Evolutionary conservation across 2,329 filamentous ascomycete species (phyloP).

Genomic region (Lachnellula subtilissima): DNA sequence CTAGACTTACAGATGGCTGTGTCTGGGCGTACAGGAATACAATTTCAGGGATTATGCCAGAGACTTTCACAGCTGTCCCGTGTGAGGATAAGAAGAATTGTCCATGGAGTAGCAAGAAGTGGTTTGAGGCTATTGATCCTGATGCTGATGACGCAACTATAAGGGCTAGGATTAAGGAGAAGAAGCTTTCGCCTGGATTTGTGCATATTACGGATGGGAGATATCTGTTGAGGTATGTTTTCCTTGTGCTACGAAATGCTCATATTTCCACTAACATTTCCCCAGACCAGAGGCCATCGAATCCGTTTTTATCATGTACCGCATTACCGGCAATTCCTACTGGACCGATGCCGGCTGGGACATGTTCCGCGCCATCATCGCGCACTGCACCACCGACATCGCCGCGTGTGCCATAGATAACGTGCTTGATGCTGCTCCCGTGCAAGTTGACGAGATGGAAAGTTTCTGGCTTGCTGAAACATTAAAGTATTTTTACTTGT

Average conservation of each 20-base stretch:
- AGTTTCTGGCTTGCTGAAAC: constrained; percentile 61
- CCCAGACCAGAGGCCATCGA: constrained; percentile 60
- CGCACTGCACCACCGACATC: constrained; percentile 37
- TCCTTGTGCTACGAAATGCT: neutral
- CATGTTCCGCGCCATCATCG: constrained; percentile 44
- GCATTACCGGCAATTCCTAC: constrained; percentile 28
- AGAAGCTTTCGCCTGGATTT: constrained; percentile 22
- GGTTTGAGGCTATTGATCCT: constrained; percentile 32
- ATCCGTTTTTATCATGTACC: constrained; percentile 58
- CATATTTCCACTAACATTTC: constrained; percentile 33
- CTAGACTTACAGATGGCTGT: constrained; percentile 57
- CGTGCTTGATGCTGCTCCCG: constrained; percentile 29
- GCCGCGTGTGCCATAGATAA: constrained; percentile 41
- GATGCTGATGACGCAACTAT: constrained; percentile 8
- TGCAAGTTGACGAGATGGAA: constrained; percentile 51
- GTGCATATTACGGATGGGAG: constrained; percentile 18
- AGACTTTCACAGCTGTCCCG: constrained; percentile 42
- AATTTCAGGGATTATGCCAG: constrained; percentile 57
- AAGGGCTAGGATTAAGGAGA: constrained; percentile 11
- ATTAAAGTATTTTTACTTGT: constrained; percentile 60
- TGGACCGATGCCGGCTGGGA: constrained; percentile 42
- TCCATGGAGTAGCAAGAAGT: constrained; percentile 45
- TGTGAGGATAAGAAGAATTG: constrained; percentile 23
- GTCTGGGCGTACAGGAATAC: constrained; percentile 57
- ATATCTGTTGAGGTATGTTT: constrained; percentile 23